A percentile compares a stretch with the other conserved stretches of the same genome.
Evolutionary conservation across 129 eudicot genomes (phyloP).

Genomic region (Arctium minus): DNA sequence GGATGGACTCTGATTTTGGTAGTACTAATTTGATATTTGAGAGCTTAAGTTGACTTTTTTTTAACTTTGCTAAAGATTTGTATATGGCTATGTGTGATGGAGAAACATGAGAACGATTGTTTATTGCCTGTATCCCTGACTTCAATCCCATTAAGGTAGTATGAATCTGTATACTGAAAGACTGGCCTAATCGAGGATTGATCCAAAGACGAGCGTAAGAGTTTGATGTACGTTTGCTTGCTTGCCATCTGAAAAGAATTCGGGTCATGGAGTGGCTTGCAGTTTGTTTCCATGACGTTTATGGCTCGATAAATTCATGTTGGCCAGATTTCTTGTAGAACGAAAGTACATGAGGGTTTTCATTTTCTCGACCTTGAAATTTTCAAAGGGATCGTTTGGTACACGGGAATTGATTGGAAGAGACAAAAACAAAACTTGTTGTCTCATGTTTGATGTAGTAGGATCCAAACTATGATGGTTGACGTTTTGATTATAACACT

Average conservation of each 20-base stretch:
- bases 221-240: background rate
- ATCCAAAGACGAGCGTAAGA: background rate
- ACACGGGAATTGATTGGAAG: no score
- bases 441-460: no score
- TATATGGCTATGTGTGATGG: conserved; percentile 33
- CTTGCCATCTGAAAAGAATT: conserved; percentile 3
- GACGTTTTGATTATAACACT: no score
- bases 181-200: background rate
- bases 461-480: no score
- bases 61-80: conserved; percentile 7
- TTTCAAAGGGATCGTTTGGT: background rate
- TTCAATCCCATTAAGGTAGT: conserved; percentile 67
- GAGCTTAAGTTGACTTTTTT: conserved; percentile 3
- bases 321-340: conserved; percentile 24
- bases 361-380: background rate
- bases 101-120: conserved; percentile 58
- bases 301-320: conserved; percentile 10
- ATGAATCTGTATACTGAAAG: conserved; percentile 41
- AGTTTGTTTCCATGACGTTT: background rate
- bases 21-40: background rate
- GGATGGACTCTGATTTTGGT: background rate
- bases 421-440: no score
- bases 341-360: background rate
- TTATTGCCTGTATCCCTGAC: conserved; percentile 89
- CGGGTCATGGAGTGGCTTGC: background rate